A percentile compares a stretch with the other conserved stretches of the same genome.
Conservation (phyloP, 441 rosid species). For the Gossypium schwendimanii region DNA sequence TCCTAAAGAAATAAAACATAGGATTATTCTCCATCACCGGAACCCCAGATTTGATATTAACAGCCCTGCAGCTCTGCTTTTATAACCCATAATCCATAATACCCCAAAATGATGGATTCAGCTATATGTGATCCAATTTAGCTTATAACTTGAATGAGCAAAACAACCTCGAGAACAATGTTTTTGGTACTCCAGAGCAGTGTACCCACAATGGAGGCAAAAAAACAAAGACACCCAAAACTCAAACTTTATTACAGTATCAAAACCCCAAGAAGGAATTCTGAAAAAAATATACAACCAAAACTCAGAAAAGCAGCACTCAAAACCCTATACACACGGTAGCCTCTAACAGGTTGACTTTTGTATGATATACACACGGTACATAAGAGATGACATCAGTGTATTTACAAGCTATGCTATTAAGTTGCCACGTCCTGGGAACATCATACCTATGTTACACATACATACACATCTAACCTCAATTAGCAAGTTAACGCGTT, state of each 20-base stretch:
- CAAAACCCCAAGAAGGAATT: constrained; percentile 2
- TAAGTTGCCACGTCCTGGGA: neutral
- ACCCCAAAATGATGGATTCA: too few relatives aligned
- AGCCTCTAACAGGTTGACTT: constrained; percentile 18
- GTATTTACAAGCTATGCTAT: neutral
- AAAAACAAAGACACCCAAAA: neutral
- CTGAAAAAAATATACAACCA: neutral
- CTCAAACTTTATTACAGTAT: neutral
- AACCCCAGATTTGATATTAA: too few relatives aligned
- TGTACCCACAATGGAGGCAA: neutral
- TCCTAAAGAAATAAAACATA: too few relatives aligned
- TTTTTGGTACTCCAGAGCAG: neutral
- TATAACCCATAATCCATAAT: too few relatives aligned
- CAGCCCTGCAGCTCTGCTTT: too few relatives aligned
- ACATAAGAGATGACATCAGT: neutral
- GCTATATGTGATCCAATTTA: too few relatives aligned
- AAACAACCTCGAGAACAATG: neutral
- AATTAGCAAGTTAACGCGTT: neutral
- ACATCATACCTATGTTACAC: neutral
- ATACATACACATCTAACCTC: neutral
- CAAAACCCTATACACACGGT: constrained; percentile 24
- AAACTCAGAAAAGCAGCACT: constrained; percentile 10
- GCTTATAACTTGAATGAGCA: too few relatives aligned
- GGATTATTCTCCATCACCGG: too few relatives aligned
- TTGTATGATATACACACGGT: constrained; percentile 6